Conservation (phyloP, 306 rosid genomes). For the Acacia confusa region DNA sequence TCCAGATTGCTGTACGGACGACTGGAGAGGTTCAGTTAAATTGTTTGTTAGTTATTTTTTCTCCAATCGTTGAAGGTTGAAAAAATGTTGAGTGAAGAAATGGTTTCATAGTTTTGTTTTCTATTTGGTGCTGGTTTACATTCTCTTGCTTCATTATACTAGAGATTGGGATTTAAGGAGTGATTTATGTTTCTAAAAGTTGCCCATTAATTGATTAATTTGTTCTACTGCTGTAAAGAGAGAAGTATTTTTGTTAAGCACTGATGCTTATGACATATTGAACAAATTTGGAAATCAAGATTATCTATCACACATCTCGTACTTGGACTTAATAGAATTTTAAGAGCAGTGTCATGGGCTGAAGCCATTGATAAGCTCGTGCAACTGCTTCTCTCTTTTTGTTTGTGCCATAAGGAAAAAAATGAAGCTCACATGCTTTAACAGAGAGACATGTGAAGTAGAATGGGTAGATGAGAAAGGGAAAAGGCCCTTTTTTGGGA, state of each 20-base stretch:
- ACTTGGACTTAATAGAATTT: no score
- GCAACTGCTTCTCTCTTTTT: no score
- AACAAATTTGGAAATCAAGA: no score
- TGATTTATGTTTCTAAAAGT: background rate
- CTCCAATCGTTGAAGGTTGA: background rate
- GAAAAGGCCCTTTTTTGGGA: background rate
- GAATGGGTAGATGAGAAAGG: background rate
- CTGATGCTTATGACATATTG: background rate
- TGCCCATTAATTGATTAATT: background rate
- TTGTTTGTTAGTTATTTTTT: background rate
- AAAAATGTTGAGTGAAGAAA: background rate
- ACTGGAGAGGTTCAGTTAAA: background rate
- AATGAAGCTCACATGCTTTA: no score
- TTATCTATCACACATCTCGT: no score
- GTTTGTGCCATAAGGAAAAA: no score
- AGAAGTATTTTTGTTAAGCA: background rate
- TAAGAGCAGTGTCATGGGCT: no score
- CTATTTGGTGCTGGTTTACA: background rate
- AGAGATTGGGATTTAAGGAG: background rate
- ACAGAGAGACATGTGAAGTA: background rate
- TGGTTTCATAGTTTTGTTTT: background rate
- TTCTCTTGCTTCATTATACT: slow-evolving; percentile 8
- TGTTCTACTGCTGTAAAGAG: background rate
- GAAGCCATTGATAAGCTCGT: no score
- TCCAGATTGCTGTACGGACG: background rate